Evolutionary conservation across 495 filamentous ascomycete genomes (phyloP).

Genomic region (Hypoxylon perforatum): DNA sequence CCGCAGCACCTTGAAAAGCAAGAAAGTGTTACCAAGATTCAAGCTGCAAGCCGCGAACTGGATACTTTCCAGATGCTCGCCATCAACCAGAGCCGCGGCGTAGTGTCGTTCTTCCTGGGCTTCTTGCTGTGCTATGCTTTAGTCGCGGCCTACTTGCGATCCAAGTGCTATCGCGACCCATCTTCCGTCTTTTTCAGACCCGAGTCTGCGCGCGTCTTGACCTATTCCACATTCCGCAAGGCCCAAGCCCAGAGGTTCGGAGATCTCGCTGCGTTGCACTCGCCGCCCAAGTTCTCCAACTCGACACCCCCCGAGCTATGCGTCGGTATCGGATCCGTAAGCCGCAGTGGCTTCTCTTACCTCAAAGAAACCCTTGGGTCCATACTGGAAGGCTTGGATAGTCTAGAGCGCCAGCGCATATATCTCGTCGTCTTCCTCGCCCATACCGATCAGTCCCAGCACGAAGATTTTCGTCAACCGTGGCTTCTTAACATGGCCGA

Average conservation of each 20-base stretch:
- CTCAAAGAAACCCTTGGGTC: constrained; percentile 35
- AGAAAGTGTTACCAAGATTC: background rate
- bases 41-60: background rate
- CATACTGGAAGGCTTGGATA: constrained; percentile 60
- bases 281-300: constrained; percentile 25
- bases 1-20: background rate
- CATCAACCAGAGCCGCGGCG: constrained; percentile 21
- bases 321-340: constrained; percentile 34
- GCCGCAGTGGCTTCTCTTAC: constrained; percentile 31
- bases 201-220: constrained; percentile 32
- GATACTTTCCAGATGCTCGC: constrained; percentile 24
- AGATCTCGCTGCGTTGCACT: constrained; percentile 24
- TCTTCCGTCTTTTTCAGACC: constrained; percentile 37
- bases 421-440: constrained; percentile 64
- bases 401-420: constrained; percentile 57
- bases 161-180: constrained; percentile 35
- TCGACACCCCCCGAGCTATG: constrained; percentile 28
- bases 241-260: constrained; percentile 32
- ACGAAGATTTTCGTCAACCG: constrained; percentile 60
- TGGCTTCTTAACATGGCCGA: constrained; percentile 61
- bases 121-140: constrained; percentile 32
- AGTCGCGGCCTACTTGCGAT: constrained; percentile 25
- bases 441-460: constrained; percentile 57
- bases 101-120: constrained; percentile 31
- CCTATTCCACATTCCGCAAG: constrained; percentile 39